Evolutionary conservation across 768 basidiomycete species (phyloP).

Genomic region (Mycena alexandri): DNA sequence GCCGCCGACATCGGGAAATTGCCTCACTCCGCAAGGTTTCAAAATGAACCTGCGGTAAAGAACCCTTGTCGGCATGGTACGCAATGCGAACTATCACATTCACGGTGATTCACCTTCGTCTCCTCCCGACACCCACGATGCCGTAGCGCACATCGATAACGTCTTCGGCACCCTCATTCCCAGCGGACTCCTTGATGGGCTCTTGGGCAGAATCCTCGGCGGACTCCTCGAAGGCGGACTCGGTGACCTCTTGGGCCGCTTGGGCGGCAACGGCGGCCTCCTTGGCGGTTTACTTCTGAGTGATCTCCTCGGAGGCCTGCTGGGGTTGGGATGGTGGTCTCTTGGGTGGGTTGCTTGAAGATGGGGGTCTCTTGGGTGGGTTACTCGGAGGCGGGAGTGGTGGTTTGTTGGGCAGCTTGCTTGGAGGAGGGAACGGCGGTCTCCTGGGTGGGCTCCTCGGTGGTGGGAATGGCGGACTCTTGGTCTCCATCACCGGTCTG

Average conservation of each 20-base stretch:
- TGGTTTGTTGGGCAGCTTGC: slow-evolving; percentile 6
- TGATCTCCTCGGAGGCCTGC: slow-evolving; percentile 5
- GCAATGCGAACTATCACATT: neutral
- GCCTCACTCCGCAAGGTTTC: neutral
- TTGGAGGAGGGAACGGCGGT: neutral
- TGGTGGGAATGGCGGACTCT: slow-evolving; percentile 12
- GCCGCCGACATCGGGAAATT: neutral
- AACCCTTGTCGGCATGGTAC: slow-evolving; percentile 11
- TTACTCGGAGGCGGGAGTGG: slow-evolving; percentile 4
- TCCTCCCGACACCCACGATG: slow-evolving; percentile 4
- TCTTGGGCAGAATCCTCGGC: slow-evolving; percentile 19
- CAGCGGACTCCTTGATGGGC: slow-evolving; percentile 11
- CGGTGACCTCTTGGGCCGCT: slow-evolving; percentile 1
- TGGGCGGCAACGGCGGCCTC: slow-evolving; percentile 11
- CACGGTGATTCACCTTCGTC: neutral
- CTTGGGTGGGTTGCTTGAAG: slow-evolving; percentile 1
- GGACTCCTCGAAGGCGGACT: slow-evolving; percentile 8
- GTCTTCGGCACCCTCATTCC: slow-evolving; percentile 14
- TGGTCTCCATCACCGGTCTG: slow-evolving; percentile 19
- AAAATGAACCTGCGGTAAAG: slow-evolving; percentile 5
- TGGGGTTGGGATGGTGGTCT: neutral
- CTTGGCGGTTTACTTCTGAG: slow-evolving; percentile 8
- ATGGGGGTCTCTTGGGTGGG: slow-evolving; percentile 9
- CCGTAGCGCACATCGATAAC: slow-evolving; percentile 10
- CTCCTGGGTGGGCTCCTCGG: slow-evolving; percentile 12